These are phyloP conservation scores for Trichoderma simmonsii DNA, from an alignment of 2,329 filamentous ascomycete species.

Conservation along the genomic window DNA sequence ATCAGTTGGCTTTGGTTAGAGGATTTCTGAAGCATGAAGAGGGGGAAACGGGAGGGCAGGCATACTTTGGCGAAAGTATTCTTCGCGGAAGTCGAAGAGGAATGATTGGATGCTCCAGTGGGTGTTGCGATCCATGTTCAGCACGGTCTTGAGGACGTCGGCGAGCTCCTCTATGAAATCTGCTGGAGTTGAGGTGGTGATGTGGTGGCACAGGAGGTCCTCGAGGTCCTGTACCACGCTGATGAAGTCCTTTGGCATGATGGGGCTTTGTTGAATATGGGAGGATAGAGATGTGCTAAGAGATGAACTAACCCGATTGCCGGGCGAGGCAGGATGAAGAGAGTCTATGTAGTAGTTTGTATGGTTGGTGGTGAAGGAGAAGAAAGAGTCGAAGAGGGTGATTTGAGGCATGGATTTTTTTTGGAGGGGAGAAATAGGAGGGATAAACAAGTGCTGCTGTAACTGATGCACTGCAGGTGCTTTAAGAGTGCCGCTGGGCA, in stretches of 20 bases:
- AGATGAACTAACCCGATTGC: not conserved
- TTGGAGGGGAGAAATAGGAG: not conserved
- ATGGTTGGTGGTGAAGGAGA: not conserved
- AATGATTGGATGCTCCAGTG: constrained; percentile 17
- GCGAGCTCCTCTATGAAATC: not conserved
- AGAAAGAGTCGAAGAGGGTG: not conserved
- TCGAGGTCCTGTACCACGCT: constrained; percentile 11
- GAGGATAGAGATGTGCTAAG: not conserved
- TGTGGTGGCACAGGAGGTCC: constrained; percentile 13
- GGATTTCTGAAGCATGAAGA: not conserved
- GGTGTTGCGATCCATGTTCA: not conserved
- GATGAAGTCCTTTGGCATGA: constrained; percentile 3
- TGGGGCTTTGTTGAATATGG: not conserved
- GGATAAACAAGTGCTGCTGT: not conserved
- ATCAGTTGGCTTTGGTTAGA: not conserved
- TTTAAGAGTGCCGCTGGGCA: not conserved
- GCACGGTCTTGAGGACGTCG: not conserved
- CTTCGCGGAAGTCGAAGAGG: constrained; percentile 5
- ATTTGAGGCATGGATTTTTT: constrained; percentile 1
- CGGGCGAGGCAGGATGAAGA: not conserved
- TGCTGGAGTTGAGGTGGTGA: not conserved
- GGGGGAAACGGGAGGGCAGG: not conserved
- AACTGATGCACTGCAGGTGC: not conserved
- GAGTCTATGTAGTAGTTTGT: not conserved
- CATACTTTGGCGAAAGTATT: constrained; percentile 2